A percentile compares a stretch with the other conserved stretches of the same genome.
phyloP scores from a whole-genome alignment of 2,329 filamentous ascomycete genomes.

The Verticillium nonalfalfae region DNA sequence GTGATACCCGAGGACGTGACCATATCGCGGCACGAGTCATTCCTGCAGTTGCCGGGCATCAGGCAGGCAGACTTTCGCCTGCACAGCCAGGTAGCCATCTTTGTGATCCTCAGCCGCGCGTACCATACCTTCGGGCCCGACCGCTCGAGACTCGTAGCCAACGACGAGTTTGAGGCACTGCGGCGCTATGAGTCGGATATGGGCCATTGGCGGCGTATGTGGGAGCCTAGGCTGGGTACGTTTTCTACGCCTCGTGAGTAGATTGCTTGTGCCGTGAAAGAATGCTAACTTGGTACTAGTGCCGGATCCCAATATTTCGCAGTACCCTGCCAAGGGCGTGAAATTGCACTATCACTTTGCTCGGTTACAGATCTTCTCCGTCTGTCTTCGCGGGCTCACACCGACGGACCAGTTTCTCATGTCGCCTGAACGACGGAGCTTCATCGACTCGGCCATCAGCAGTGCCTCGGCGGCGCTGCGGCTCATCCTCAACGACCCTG shows the following conservation, averaged over 20 bases:
- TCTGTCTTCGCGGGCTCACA: conserved; percentile 16
- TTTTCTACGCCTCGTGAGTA: neutral
- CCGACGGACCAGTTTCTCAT: conserved; percentile 29
- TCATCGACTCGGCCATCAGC: conserved; percentile 33
- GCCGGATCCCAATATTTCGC: conserved; percentile 36
- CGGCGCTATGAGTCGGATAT: conserved; percentile 7
- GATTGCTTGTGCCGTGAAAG: neutral
- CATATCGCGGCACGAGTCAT: conserved; percentile 17
- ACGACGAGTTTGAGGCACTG: conserved; percentile 7
- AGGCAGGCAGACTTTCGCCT: conserved; percentile 13
- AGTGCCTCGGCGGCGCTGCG: conserved; percentile 21
- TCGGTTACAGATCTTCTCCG: conserved; percentile 9
- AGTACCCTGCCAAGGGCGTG: conserved; percentile 13
- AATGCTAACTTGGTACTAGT: conserved; percentile 20
- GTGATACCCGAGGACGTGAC: conserved; percentile 16
- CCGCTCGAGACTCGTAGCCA: conserved; percentile 3
- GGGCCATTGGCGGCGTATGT: conserved; percentile 2
- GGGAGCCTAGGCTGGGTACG: conserved; percentile 18
- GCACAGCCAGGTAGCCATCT: conserved; percentile 12
- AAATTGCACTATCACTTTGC: conserved; percentile 10
- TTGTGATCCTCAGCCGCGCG: conserved; percentile 7
- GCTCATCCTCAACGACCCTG: conserved; percentile 20
- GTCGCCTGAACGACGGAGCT: conserved; percentile 34
- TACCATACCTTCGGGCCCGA: conserved; percentile 7
- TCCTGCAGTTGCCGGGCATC: conserved; percentile 17